Evolutionary conservation across 192 early-diverging fungal species (phyloP), one percentile per base, ranked within the genome.

Genomic region (Martensiomyces pterosporus): DNA sequence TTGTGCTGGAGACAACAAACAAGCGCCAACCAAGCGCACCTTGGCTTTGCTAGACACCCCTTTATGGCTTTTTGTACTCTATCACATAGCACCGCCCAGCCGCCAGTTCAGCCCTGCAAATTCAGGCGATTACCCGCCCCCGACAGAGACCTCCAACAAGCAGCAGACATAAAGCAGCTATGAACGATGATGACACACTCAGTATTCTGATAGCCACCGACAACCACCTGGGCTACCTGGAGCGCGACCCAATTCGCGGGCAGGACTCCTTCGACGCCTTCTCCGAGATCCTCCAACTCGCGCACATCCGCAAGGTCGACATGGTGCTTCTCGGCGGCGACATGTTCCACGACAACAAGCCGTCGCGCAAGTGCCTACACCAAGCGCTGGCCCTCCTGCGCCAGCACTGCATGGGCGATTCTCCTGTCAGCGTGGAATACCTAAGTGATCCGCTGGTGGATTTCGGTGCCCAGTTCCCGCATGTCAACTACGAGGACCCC

Each of bases 331-430:
- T 98, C 4, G 92, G 92, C 18, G 94, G 94, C 16, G 94, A 98
- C 68, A 79, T 98, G 16, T 98, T 95, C 69, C 93, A 98, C 68
- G 91, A 95, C 47, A 96, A 93, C 75, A 83, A 83, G 50, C 94
- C 94, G 6, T 90, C 91, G 24, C 78, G 88, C 10, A 81, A 85
- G 35, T 77, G 80, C 23, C 55, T 92, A 45, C 78, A 90, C 61
- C 74, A 64, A 19, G 83, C 89, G 1, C 80, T 91, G 49, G 60
- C 71, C 6, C 51, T 96, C 14, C 53, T 98, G 25, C 69, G 88
- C 4, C 37, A 68, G 23, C 78, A 82, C 53, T 85, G 84, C 33
- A 50, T 89, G 48, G 89, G 89, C 12, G 79, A 82, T 44, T 68
- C 76, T 21, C 77, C 84, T 2, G 82, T 84, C 41, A 50, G 67